Conservation (phyloP, 2,329 filamentous ascomycete species). For the Fusarium sp. region DNA sequence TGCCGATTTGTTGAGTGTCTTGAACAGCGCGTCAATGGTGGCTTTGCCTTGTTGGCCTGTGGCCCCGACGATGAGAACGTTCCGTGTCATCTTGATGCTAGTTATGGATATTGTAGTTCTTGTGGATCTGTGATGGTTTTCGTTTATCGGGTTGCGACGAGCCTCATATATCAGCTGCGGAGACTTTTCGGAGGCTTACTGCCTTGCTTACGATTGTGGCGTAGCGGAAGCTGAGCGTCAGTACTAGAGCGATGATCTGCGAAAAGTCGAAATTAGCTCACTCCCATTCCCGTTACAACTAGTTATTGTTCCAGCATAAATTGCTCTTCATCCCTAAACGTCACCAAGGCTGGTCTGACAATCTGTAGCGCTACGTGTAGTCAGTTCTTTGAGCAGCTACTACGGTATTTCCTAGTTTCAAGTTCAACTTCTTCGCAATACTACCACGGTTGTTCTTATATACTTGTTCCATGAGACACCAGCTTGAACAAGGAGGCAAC, state of each 20-base stretch:
- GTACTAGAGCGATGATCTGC: background rate
- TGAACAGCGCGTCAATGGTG: slow-evolving; percentile 15
- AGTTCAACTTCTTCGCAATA: background rate
- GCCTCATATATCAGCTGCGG: background rate
- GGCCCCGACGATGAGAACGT: slow-evolving; percentile 21
- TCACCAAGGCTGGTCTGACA: background rate
- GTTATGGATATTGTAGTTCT: accelerated
- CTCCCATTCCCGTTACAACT: accelerated
- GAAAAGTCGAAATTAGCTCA: background rate
- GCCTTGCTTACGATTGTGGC: background rate
- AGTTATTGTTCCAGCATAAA: no score
- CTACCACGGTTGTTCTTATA: no score
- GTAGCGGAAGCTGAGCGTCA: background rate
- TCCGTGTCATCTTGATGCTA: background rate
- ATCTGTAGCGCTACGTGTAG: background rate
- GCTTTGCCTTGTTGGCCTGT: slow-evolving; percentile 33
- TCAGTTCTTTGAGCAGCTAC: background rate
- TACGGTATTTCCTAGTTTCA: no score
- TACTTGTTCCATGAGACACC: background rate
- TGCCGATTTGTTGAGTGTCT: accelerated
- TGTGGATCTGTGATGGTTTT: background rate
- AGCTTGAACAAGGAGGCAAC: no score
- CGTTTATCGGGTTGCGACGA: background rate
- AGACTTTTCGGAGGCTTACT: background rate
- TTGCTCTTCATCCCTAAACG: background rate